Base-by-base conservation (phyloP, 1,139 yeast genomes). In the Geotrichum reessii region DNA sequence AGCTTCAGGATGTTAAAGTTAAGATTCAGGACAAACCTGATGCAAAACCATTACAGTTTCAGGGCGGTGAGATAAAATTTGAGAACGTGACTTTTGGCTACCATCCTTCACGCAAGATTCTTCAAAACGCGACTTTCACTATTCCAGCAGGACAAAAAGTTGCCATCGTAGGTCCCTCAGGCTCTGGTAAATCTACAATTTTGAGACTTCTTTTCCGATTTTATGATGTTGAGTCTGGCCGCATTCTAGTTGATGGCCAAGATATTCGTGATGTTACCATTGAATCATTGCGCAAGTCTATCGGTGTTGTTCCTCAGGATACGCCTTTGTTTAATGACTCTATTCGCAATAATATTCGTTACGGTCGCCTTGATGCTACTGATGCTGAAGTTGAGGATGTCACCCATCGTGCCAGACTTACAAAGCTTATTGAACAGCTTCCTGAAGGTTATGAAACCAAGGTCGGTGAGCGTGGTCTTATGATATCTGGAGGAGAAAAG, bases 401-500 rank as follows among this genome's bases (percentile, higher is more conserved):
- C 22, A 85, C 93, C 8, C 71, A 76, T 50, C 80, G 81, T 64
- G 97, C 96, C 0, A 85, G 87, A 67, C 78, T 93, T 60, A 82
- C 83, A 60, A 73, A 74, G 22, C 75, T 92, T 51, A 79, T 95
- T 22, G 67, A 73, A 6, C 89, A 86, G 55, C 75, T 93, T 52
- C 98, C 99, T 0, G 87, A 88, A 14, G 97, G 97, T 0, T 77
- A 81, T 50, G 77, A 86, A 44, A 93, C 99, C 0, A 78, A 88
- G 58, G 99, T 93, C n/a, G 99, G 99, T 55, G 99, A 95, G 73
- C 78, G 99, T 66, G 99, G 99, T 24, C 80, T 93, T 81, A 93
- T 93, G 99, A 91, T 93, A 53, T 90, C 97, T 11, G 99, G 99
- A 14, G 99, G 99, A 59, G 99, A 93, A 72, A 92, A 95, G 71